These are phyloP conservation scores for Trichoderma polysporum DNA, from an alignment of 2,329 filamentous ascomycete species.

Conservation along the genomic window DNA sequence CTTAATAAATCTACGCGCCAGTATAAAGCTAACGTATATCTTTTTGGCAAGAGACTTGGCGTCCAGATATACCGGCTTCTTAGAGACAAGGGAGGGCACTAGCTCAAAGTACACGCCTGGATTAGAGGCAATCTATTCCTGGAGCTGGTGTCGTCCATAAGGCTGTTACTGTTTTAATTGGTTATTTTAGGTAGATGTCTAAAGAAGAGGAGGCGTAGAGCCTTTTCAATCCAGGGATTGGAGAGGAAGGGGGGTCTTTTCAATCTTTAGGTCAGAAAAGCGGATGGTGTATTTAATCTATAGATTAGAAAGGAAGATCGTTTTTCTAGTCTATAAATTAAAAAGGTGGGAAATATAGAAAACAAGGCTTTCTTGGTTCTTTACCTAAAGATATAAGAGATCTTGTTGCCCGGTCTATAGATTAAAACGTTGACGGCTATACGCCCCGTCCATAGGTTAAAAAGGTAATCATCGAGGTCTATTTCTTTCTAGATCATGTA, in stretches of 20 bases:
- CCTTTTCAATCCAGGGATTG: too few species aligned
- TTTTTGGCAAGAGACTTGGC: constrained; percentile 48
- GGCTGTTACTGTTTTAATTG: not conserved
- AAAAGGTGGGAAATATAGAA: too few species aligned
- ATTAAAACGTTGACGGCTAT: too few species aligned
- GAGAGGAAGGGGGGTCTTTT: not conserved
- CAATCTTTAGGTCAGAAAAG: not conserved
- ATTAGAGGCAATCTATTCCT: constrained; percentile 63
- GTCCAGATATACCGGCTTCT: constrained; percentile 73
- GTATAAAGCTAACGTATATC: not conserved
- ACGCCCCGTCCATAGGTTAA: too few species aligned
- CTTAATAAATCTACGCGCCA: not conserved
- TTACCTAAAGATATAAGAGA: too few species aligned
- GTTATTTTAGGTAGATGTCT: not conserved
- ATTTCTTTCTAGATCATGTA: too few species aligned
- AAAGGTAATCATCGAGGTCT: too few species aligned
- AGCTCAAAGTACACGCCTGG: constrained; percentile 73
- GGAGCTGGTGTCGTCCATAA: not conserved
- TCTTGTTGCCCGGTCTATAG: too few species aligned
- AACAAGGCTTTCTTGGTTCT: too few species aligned
- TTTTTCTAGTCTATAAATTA: too few species aligned
- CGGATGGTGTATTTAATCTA: too few species aligned
- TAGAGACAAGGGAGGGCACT: constrained; percentile 70
- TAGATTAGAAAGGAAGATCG: too few species aligned
- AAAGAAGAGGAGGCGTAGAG: not conserved